Percentiles rank a stretch among this genome's conserved stretches.
These are phyloP conservation scores for Ceratocystis papillata DNA, from an alignment of 2,329 filamentous ascomycete species.

Conservation along the genomic window DNA sequence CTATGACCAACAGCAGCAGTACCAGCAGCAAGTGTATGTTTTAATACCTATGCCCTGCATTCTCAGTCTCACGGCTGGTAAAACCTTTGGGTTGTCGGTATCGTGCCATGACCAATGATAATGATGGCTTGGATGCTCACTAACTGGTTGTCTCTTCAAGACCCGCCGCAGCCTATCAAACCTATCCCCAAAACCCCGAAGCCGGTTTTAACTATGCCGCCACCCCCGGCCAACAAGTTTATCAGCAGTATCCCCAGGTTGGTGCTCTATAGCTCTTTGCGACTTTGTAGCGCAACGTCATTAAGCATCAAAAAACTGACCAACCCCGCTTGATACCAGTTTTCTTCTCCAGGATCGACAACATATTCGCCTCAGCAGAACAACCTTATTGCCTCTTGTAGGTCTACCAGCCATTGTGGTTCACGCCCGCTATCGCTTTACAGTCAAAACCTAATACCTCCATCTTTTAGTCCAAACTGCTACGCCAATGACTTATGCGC, in stretches of 20 bases:
- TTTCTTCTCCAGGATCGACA: conserved; percentile 11
- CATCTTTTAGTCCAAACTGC: conserved; percentile 28
- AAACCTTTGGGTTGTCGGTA: no score
- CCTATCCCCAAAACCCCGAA: conserved; percentile 1
- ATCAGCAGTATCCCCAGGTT: conserved; percentile 47
- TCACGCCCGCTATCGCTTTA: neutral
- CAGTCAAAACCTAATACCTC: conserved; percentile 29
- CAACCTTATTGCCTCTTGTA: conserved; percentile 7
- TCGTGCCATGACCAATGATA: neutral
- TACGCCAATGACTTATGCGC: conserved; percentile 8
- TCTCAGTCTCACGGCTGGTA: neutral
- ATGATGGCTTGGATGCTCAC: neutral
- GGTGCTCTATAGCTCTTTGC: conserved; percentile 26
- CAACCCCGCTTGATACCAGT: neutral
- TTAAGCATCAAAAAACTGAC: neutral
- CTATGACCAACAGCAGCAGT: conserved; percentile 12
- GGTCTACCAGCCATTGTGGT: neutral
- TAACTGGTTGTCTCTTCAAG: conserved; percentile 7
- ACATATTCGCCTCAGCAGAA: conserved; percentile 18
- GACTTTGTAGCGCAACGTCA: no score
- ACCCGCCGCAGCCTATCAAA: conserved; percentile 3
- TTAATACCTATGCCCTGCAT: neutral
- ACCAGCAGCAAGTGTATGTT: conserved; percentile 14
- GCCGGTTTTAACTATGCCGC: neutral
- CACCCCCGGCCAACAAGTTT: conserved; percentile 27